A percentile compares a stretch with the other conserved stretches of the same genome.
Evolutionary conservation across 2,329 filamentous ascomycete species (phyloP).

Genomic region (Pseudocercospora ulei): DNA sequence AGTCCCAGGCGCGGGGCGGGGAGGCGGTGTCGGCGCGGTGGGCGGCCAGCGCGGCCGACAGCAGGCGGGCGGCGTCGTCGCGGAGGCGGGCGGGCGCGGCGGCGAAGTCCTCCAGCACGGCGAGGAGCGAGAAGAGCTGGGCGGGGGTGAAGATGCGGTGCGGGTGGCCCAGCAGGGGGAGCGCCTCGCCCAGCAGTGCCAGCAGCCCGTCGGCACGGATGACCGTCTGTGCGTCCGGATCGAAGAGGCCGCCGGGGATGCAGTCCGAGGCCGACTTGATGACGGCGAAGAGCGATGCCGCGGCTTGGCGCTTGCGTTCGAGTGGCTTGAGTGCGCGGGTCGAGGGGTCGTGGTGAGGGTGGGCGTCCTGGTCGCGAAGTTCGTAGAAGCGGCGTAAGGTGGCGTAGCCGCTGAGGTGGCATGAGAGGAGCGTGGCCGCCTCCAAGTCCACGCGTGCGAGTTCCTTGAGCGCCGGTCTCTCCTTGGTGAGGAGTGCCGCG

Average conservation of each 20-base stretch:
- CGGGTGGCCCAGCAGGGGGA: slow-evolving; percentile 60
- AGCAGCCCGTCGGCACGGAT: slow-evolving; percentile 82
- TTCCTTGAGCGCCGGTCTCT: slow-evolving; percentile 59
- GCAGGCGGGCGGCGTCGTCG: slow-evolving; percentile 27
- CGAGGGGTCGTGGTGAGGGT: slow-evolving; percentile 23
- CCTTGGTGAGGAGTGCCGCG: slow-evolving; percentile 57
- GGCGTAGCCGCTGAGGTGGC: slow-evolving; percentile 82
- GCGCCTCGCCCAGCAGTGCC: slow-evolving; percentile 70
- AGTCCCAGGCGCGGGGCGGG: slow-evolving; percentile 26
- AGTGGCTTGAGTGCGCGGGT: slow-evolving; percentile 44
- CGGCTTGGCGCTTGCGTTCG: slow-evolving; percentile 58
- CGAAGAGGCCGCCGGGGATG: slow-evolving; percentile 82
- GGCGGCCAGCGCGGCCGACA: slow-evolving; percentile 23
- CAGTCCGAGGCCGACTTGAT: slow-evolving; percentile 80
- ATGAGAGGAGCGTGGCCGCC: slow-evolving; percentile 72
- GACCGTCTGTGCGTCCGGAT: slow-evolving; percentile 67
- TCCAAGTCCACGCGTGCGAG: slow-evolving; percentile 67
- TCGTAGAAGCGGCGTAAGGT: slow-evolving; percentile 85
- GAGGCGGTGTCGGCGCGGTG: slow-evolving; percentile 22
- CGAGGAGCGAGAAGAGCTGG: slow-evolving; percentile 27
- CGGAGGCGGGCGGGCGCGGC: slow-evolving; percentile 25
- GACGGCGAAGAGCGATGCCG: slow-evolving; percentile 66
- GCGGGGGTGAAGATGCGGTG: slow-evolving; percentile 27
- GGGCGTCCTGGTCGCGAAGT: slow-evolving; percentile 60
- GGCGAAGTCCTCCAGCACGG: slow-evolving; percentile 30